Base-by-base conservation (phyloP, 2,329 filamentous ascomycete genomes). In the Biscogniauxia marginata region DNA sequence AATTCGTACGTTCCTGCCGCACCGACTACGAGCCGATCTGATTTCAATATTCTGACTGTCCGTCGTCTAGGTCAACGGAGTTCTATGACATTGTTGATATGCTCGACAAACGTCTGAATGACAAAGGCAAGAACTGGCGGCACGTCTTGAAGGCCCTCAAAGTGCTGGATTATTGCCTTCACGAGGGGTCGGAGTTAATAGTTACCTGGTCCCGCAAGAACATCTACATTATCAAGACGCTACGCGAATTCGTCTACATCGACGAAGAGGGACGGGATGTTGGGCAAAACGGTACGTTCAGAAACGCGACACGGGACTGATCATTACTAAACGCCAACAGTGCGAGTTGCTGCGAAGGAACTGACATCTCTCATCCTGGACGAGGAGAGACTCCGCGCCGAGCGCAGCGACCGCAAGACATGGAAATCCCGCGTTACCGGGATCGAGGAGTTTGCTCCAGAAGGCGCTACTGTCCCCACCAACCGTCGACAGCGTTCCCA, bases 31-130 rank as follows among this genome's bases (percentile, higher is more conserved):
- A 20, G 34, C 18, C 18, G 16, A 46, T 46, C 46, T 52, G n/a
- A 24, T 30, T 30, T 44, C 13, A 46, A 23, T 50, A n/a, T 46
- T 55, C 64, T 68, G 57, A 69, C 58, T 30, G 8, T 55, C 46
- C 39, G 24, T 39, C 5, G 5, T n/a, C 45, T 63, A 96, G 93
- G 71, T 93, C 92, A 34, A 93, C 89, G 75, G 95, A 98, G 74
- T 99, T 99, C 78, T 96, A 96, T 79, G 93, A 99, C 73, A 97
- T 99, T 69, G 96, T 99, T 88, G 95, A 99, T 74, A 99, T 99
- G 91, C 82, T 99, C 65, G 95, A 99, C 77, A 98, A 98, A 80
- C 89, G 95, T 65, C 79, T 99, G 70, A 99, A 99, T 69, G 95
- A 99, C 76, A 98, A 99, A 76, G 95, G 95, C 71, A 99, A 98